Conservation (phyloP, 1,284 basidiomycete genomes). For the Trichosporon faecale region DNA sequence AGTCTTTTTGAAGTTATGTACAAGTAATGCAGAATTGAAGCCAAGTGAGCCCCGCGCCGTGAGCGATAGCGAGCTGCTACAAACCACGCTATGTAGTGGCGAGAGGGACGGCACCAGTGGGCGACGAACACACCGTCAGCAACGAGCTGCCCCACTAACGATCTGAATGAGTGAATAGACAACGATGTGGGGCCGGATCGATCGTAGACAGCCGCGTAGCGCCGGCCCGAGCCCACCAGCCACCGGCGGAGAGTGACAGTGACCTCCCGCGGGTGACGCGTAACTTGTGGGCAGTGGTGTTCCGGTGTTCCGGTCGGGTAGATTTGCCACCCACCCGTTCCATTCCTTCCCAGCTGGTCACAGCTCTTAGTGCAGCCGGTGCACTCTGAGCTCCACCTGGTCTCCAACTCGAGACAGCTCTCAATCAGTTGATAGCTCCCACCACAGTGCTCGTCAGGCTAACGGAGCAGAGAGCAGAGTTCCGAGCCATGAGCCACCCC, state of each 20-base stretch:
- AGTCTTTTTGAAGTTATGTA: slow-evolving; percentile 8
- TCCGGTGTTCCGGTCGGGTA: neutral
- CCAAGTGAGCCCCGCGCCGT: neutral
- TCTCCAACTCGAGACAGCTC: too few species aligned
- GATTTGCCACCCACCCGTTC: neutral
- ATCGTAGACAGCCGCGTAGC: neutral
- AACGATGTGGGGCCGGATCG: neutral
- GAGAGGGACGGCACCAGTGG: neutral
- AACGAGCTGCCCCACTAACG: neutral
- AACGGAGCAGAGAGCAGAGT: too few species aligned
- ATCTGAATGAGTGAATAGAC: neutral
- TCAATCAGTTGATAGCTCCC: too few species aligned
- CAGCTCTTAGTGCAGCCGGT: too few species aligned
- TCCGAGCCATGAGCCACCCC: too few species aligned
- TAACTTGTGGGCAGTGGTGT: neutral
- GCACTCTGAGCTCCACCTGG: too few species aligned
- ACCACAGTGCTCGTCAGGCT: too few species aligned
- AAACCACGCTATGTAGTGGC: too few species aligned
- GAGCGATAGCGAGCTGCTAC: neutral
- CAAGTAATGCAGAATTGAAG: slow-evolving; percentile 9
- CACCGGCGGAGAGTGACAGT: neutral
- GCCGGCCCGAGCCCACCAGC: neutral
- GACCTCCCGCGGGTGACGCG: slow-evolving; percentile 4
- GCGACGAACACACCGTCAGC: neutral
- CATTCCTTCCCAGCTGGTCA: neutral